Evolutionary conservation across 2,329 filamentous ascomycete species (phyloP).

Genomic region (Proliferodiscus dingleyae): DNA sequence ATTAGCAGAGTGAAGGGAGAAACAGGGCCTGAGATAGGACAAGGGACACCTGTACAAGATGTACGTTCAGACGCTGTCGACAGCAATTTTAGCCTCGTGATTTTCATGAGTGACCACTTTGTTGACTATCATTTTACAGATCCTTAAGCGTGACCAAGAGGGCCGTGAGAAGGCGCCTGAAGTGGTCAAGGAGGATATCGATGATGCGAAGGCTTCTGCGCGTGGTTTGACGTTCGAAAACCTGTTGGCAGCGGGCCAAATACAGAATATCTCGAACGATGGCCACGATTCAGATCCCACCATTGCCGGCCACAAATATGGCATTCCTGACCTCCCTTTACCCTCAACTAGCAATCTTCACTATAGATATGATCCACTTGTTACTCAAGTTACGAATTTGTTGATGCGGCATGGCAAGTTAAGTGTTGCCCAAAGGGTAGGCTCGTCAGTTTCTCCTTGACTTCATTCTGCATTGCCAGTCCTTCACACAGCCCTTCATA

Average conservation of each 20-base stretch:
- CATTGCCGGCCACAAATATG: constrained; percentile 55
- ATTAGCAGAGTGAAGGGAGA: constrained; percentile 53
- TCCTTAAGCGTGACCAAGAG: constrained; percentile 58
- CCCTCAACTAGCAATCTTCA: constrained; percentile 61
- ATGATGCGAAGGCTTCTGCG: constrained; percentile 28
- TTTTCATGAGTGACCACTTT: constrained; percentile 13
- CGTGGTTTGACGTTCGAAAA: constrained; percentile 30
- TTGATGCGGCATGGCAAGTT: constrained; percentile 92
- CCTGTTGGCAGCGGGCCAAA: constrained; percentile 27
- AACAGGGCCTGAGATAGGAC: constrained; percentile 55
- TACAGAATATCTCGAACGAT: constrained; percentile 26
- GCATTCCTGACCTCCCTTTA: constrained; percentile 62
- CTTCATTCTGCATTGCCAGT: constrained; percentile 20
- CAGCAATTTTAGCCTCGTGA: constrained; percentile 11
- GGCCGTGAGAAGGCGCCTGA: constrained; percentile 59
- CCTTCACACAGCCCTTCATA: constrained; percentile 15
- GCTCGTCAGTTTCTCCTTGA: constrained; percentile 18
- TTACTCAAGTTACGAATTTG: constrained; percentile 83
- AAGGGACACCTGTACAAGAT: constrained; percentile 63
- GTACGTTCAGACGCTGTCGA: constrained; percentile 36
- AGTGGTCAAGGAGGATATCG: constrained; percentile 57
- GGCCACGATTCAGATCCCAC: constrained; percentile 19
- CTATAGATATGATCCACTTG: constrained; percentile 77
- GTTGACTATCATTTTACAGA: constrained; percentile 38
- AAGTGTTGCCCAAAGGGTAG: constrained; percentile 80